Base-by-base conservation (phyloP, 2,329 filamentous ascomycete species). In the Fusarium sulawesiense region DNA sequence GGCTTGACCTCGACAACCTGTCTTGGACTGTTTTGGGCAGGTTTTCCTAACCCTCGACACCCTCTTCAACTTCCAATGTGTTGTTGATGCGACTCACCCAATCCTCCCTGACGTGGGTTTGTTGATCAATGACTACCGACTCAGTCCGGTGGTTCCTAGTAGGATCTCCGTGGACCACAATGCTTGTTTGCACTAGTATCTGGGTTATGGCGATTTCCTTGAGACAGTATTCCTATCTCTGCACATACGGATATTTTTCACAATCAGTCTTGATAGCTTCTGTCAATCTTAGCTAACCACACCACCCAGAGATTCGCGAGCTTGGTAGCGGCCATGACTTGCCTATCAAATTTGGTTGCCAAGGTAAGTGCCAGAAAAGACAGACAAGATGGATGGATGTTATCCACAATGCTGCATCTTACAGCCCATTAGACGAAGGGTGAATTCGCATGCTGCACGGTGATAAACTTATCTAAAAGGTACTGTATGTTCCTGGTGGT, bases 301-400 rank as follows among this genome's bases (percentile, higher is more conserved):
- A 64, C 70, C 54, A 56, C 51, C 56, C 61, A 53, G 55, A 72
- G 71, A 75, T 75, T 73, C 61, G 73, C 72, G 73, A 75, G 60
- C 42, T 64, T 55, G 51, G 69, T 69, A 58, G 64, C 62, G 56
- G 57, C 29, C 40, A 49, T 45, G 42, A 41, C 44, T 67, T 68
- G 46, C 69, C 62, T 74, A 73, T 73, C 60, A 73, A 51, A 23
- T 58, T 48, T 42, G 56, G 46, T 60, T 44, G 54, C 55, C 59
- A 42, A 64, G 41, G 34, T 63, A 65, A 58, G 40, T 60, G 54
- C 45, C 44, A 56, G 56, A 46, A 59, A 50, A 63, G 46, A 70
- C 54, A 54, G 47, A 50, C 41, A 56, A 42, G 59, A 25, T 54
- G 47, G 51, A 55, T 54, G 56, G 56, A 68, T 27, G 51, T 40